Conservation (phyloP, 495 filamentous ascomycete genomes). For the Aspergillus funiculosus region DNA sequence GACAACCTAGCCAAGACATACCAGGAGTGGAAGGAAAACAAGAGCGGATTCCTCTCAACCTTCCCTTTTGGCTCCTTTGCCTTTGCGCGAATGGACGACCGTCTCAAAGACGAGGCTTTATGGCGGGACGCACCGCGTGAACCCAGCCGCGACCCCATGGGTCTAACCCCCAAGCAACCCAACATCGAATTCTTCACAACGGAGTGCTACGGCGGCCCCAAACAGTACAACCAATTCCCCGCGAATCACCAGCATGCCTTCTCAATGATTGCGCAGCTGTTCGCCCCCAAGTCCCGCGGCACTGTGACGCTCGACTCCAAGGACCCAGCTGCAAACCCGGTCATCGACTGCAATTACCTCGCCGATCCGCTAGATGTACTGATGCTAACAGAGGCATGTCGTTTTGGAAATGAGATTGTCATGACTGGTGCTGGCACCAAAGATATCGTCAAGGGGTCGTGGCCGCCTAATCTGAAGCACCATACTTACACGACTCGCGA, state of each 20-base stretch:
- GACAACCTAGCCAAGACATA: conserved; percentile 37
- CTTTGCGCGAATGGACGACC: conserved; percentile 46
- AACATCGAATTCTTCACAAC: conserved; percentile 50
- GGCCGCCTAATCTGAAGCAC: conserved; percentile 42
- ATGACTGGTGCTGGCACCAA: conserved; percentile 47
- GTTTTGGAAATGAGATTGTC: conserved; percentile 50
- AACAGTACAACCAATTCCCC: conserved; percentile 44
- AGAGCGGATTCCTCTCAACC: conserved; percentile 44
- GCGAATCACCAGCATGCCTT: conserved; percentile 39
- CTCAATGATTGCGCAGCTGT: conserved; percentile 37
- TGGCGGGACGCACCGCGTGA: conserved; percentile 37
- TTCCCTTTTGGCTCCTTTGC: conserved; percentile 52
- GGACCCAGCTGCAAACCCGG: conserved; percentile 35
- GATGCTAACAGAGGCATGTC: conserved; percentile 45
- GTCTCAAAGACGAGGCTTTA: conserved; percentile 38
- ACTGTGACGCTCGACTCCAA: conserved; percentile 32
- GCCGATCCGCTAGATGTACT: conserved; percentile 43
- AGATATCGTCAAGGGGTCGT: conserved; percentile 52
- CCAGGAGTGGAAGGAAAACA: conserved; percentile 43
- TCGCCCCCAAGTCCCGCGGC: conserved; percentile 39
- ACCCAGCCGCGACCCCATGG: conserved; percentile 48
- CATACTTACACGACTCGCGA: conserved; percentile 43
- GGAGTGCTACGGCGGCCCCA: conserved; percentile 49
- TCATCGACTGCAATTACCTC: conserved; percentile 49
- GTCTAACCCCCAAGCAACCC: conserved; percentile 41